These are phyloP conservation scores for Penicillium sp. DNA, from an alignment of 2,329 filamentous ascomycete species.

Conservation along the genomic window DNA sequence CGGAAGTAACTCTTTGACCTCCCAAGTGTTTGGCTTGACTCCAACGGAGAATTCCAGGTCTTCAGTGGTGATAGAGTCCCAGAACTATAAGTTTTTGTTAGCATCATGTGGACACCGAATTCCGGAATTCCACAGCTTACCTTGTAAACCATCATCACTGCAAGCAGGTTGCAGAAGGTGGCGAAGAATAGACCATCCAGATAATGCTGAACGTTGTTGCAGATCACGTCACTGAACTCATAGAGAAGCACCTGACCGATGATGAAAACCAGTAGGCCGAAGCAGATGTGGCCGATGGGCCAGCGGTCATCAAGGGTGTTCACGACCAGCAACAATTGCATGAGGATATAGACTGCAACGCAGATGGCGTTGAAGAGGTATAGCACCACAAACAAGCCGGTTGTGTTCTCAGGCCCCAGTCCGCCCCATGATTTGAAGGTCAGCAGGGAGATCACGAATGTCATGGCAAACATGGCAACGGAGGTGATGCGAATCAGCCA, in stretches of 20 bases:
- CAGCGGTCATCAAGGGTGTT: slow-evolving; percentile 92
- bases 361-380: slow-evolving; percentile 89
- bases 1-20: slow-evolving; percentile 85
- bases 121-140: slow-evolving; percentile 44
- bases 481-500: slow-evolving; percentile 86
- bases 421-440: slow-evolving; percentile 94
- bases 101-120: slow-evolving; percentile 7
- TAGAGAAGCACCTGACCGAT: slow-evolving; percentile 91
- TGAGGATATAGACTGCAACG: slow-evolving; percentile 77
- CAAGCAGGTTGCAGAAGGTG: slow-evolving; percentile 87
- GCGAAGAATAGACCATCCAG: slow-evolving; percentile 92
- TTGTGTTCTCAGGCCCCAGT: slow-evolving; percentile 76
- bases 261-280: slow-evolving; percentile 88
- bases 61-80: slow-evolving; percentile 98
- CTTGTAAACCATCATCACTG: slow-evolving; percentile 99
- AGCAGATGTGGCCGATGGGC: slow-evolving; percentile 87
- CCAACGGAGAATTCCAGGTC: slow-evolving; percentile 98
- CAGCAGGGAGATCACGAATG: slow-evolving; percentile 80
- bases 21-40: slow-evolving; percentile 94
- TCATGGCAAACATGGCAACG: slow-evolving; percentile 76
- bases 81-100: slow-evolving; percentile 65
- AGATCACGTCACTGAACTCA: slow-evolving; percentile 81
- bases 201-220: slow-evolving; percentile 82
- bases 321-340: slow-evolving; percentile 84
- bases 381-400: slow-evolving; percentile 85